Evolutionary conservation across 345 rosid genomes (phyloP).

Genomic region (Murraya paniculata): DNA sequence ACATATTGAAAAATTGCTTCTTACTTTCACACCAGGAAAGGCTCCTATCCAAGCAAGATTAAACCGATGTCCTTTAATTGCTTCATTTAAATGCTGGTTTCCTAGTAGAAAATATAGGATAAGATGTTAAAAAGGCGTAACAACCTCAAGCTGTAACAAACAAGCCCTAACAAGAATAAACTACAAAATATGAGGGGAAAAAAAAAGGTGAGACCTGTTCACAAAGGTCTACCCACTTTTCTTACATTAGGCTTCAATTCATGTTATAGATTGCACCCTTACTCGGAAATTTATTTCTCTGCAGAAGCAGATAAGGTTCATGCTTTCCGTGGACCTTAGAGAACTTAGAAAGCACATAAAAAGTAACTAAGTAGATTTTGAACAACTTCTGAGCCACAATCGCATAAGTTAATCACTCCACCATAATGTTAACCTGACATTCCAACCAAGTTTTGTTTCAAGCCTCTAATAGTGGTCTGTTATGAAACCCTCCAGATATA

Average conservation of each 20-base stretch:
- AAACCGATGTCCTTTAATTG: conserved; percentile 24
- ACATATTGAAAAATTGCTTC: not conserved
- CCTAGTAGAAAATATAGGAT: conserved; percentile 18
- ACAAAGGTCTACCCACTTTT: not conserved
- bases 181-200: not conserved
- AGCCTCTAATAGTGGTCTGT: not conserved
- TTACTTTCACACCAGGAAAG: conserved; percentile 29
- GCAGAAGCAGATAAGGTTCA: not conserved
- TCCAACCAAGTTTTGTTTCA: not conserved
- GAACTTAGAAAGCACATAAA: too few relatives aligned
- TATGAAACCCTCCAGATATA: not conserved
- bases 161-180: not conserved
- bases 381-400: not conserved
- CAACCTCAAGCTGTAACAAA: not conserved
- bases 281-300: not conserved
- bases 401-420: not conserved
- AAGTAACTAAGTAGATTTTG: not conserved
- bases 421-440: not conserved
- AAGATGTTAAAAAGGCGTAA: conserved; percentile 14
- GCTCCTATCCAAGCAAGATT: conserved; percentile 39
- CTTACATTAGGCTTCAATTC: not conserved
- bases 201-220: not conserved
- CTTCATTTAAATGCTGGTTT: conserved; percentile 25
- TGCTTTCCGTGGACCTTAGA: not conserved
- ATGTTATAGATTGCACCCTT: not conserved